These are phyloP conservation scores for Aspergillus persii DNA, from an alignment of 2,329 filamentous ascomycete genomes.

Conservation along the genomic window DNA sequence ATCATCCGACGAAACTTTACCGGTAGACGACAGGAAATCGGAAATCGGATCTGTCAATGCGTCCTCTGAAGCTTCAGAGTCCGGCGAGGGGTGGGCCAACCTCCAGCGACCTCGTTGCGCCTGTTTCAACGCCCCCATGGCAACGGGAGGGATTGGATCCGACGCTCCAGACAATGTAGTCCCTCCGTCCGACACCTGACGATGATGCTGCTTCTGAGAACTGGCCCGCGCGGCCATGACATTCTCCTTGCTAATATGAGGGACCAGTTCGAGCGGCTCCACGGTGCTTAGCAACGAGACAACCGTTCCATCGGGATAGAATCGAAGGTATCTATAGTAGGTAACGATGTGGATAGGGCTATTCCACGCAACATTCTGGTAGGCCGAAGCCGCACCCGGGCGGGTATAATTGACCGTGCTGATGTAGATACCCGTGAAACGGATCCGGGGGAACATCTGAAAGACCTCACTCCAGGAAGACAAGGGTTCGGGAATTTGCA, in stretches of 20 bases:
- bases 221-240: conserved; percentile 44
- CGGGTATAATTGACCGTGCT: conserved; percentile 94
- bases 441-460: conserved; percentile 75
- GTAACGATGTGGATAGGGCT: conserved; percentile 92
- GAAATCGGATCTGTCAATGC: conserved; percentile 36
- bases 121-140: conserved; percentile 63
- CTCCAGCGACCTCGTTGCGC: conserved; percentile 67
- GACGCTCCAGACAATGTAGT: conserved; percentile 21
- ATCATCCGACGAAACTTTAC: conserved; percentile 14
- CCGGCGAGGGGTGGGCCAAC: conserved; percentile 51
- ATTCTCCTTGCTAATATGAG: conserved; percentile 72
- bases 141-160: conserved; percentile 36
- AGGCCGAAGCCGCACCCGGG: conserved; percentile 67
- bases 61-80: conserved; percentile 19
- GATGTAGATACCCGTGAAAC: conserved; percentile 96
- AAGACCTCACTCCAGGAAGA: conserved; percentile 68
- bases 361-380: conserved; percentile 70
- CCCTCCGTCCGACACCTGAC: conserved; percentile 44
- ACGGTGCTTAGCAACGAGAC: conserved; percentile 77
- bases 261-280: conserved; percentile 84
- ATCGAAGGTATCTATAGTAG: conserved; percentile 94
- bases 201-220: conserved; percentile 34
- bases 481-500: conserved; percentile 37
- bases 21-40: conserved; percentile 17
- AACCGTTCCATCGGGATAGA: conserved; percentile 84